A percentile compares a stretch with the other conserved stretches of the same genome.
Evolutionary conservation across 2,329 filamentous ascomycete genomes (phyloP).

Genomic region (Podosphaera leucotricha): DNA sequence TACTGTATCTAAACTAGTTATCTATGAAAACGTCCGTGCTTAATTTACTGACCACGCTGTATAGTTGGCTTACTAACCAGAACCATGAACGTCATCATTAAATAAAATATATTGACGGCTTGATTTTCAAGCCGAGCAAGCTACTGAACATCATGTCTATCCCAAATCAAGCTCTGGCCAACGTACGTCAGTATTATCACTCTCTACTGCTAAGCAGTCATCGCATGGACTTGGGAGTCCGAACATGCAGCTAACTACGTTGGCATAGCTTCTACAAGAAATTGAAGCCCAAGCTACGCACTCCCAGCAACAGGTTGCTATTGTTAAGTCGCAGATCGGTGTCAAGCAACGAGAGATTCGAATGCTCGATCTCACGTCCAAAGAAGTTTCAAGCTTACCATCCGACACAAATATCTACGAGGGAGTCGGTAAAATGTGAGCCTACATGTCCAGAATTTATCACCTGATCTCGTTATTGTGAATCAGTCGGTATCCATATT

Average conservation of each 20-base stretch:
- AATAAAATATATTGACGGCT: no score
- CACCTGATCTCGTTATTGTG: not conserved
- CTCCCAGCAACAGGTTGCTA: conserved; percentile 75
- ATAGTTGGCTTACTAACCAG: no score
- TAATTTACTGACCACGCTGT: no score
- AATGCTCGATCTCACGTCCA: conserved; percentile 66
- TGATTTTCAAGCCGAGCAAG: no score
- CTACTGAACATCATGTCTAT: not conserved
- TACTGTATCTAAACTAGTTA: no score
- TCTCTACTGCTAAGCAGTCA: not conserved
- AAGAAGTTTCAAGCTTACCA: conserved; percentile 58
- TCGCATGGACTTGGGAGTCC: not conserved
- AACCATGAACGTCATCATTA: no score
- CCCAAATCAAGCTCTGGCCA: conserved; percentile 1
- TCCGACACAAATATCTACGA: conserved; percentile 66
- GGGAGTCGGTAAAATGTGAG: conserved; percentile 90
- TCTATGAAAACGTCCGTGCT: no score
- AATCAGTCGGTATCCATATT: not conserved
- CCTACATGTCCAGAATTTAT: not conserved
- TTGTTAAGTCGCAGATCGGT: conserved; percentile 65
- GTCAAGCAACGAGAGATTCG: conserved; percentile 75
- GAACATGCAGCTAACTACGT: not conserved
- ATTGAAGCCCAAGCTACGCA: conserved; percentile 76
- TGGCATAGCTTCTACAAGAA: conserved; percentile 60
- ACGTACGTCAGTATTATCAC: not conserved